These are phyloP conservation scores for Pyracantha coccinea DNA, from an alignment of 331 rosid genomes.

Conservation along the genomic window DNA sequence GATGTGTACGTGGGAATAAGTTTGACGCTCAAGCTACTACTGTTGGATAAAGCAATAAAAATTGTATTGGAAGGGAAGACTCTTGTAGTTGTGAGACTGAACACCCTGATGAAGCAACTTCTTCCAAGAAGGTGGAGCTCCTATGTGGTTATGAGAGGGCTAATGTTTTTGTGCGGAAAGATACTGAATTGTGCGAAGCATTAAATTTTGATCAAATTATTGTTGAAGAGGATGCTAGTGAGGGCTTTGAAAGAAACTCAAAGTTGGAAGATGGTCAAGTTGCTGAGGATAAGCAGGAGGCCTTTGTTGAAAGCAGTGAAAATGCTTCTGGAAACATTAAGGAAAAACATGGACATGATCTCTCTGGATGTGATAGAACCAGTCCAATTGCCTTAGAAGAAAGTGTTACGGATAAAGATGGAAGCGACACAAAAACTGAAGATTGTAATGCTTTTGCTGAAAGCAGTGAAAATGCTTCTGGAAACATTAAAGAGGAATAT, in stretches of 20 bases:
- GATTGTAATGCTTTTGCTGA: too few species aligned
- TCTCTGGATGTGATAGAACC: too few species aligned
- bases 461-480: too few species aligned
- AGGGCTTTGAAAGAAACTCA: background rate
- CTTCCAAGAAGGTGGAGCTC: background rate
- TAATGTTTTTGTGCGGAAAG: background rate
- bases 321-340: too few species aligned
- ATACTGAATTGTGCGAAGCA: background rate
- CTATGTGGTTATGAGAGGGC: background rate
- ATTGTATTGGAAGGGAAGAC: background rate
- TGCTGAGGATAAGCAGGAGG: background rate
- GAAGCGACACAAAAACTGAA: too few species aligned
- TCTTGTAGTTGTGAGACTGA: background rate
- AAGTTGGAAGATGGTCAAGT: background rate
- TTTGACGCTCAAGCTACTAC: background rate
- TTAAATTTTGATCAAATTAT: background rate
- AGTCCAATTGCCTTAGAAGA: too few species aligned
- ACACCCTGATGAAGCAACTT: background rate
- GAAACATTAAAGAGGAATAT: too few species aligned
- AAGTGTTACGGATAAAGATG: too few species aligned
- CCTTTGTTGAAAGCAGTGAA: too few species aligned
- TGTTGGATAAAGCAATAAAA: background rate
- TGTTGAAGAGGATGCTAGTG: background rate
- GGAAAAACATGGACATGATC: too few species aligned
- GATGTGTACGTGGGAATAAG: conserved; percentile 1